phyloP scores from a whole-genome alignment of 441 rosid species.

The Lagerstroemia fauriei region DNA sequence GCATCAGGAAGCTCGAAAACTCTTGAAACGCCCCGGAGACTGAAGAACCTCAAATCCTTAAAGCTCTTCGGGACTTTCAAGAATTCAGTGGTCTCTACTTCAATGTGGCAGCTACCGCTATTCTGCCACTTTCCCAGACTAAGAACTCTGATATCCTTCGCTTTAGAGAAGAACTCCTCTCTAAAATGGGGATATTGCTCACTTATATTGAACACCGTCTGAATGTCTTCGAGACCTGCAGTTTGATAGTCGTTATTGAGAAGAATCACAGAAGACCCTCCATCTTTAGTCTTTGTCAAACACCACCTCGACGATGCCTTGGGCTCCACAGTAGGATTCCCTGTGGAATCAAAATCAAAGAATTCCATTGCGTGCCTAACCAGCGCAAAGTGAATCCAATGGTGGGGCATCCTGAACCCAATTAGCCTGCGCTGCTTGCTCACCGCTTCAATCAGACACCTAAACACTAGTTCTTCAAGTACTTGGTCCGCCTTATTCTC shows the following conservation, averaged over 20 bases:
- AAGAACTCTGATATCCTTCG: slow-evolving; percentile 41
- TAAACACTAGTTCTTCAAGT: slow-evolving; percentile 22
- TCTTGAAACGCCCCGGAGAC: slow-evolving; percentile 63
- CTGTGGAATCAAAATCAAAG: slow-evolving; percentile 28
- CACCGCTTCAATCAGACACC: slow-evolving; percentile 39
- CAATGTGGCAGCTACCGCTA: slow-evolving; percentile 44
- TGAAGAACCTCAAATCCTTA: slow-evolving; percentile 45
- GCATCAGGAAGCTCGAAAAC: slow-evolving; percentile 41
- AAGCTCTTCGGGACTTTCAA: slow-evolving; percentile 43
- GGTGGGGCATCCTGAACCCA: slow-evolving; percentile 38
- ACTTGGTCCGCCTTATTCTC: slow-evolving; percentile 17
- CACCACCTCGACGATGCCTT: slow-evolving; percentile 17
- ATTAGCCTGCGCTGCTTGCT: slow-evolving; percentile 18
- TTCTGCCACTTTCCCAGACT: slow-evolving; percentile 57
- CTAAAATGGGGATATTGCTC: slow-evolving; percentile 48
- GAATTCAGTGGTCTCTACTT: slow-evolving; percentile 48
- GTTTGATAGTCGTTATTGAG: not conserved
- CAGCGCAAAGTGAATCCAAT: slow-evolving; percentile 42
- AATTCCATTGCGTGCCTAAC: slow-evolving; percentile 35
- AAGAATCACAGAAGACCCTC: slow-evolving; percentile 15
- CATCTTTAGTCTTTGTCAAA: slow-evolving; percentile 32
- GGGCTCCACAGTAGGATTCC: slow-evolving; percentile 19
- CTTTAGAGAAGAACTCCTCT: slow-evolving; percentile 29
- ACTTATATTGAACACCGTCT: slow-evolving; percentile 47
- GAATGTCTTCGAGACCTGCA: slow-evolving; percentile 4